Percentiles rank a stretch among this genome's conserved stretches.
Conservation (phyloP, 2,329 filamentous ascomycete species). For the Magnaporthiopsis rhizophila region DNA sequence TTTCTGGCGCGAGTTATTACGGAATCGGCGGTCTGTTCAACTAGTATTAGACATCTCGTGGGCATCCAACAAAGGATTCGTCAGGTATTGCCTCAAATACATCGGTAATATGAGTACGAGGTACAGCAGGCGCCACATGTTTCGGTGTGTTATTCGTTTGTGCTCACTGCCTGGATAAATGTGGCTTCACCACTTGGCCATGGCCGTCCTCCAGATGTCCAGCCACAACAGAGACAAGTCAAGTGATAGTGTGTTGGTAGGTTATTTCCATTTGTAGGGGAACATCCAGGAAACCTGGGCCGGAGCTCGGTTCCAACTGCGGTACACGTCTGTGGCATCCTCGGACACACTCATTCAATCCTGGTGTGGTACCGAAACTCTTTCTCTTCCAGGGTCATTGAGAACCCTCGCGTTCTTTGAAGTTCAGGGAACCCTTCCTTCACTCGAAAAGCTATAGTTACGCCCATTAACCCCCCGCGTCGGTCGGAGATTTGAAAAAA, state of each 20-base stretch:
- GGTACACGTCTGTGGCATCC: too few relatives aligned
- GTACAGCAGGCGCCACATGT: not conserved
- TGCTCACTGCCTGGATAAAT: not conserved
- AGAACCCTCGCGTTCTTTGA: too few relatives aligned
- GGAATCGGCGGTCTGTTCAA: not conserved
- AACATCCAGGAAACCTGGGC: too few relatives aligned
- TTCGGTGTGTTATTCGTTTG: not conserved
- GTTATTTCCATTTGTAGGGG: too few relatives aligned
- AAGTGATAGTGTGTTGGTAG: not conserved
- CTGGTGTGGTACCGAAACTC: too few relatives aligned
- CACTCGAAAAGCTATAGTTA: too few relatives aligned
- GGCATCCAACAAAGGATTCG: not conserved
- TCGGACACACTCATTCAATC: too few relatives aligned
- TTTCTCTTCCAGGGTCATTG: too few relatives aligned
- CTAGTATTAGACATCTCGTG: not conserved
- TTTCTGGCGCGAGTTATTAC: not conserved
- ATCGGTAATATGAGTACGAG: conserved; percentile 1
- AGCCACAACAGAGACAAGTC: not conserved
- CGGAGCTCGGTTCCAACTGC: too few relatives aligned
- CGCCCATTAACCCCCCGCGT: not conserved
- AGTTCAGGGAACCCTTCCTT: too few relatives aligned
- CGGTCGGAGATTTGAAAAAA: not conserved
- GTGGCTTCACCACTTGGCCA: not conserved
- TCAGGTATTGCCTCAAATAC: conserved; percentile 1
- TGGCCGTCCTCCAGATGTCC: too few relatives aligned